phyloP scores from a whole-genome alignment of 2,329 filamentous ascomycete species.

The Colletotrichum sp. region DNA sequence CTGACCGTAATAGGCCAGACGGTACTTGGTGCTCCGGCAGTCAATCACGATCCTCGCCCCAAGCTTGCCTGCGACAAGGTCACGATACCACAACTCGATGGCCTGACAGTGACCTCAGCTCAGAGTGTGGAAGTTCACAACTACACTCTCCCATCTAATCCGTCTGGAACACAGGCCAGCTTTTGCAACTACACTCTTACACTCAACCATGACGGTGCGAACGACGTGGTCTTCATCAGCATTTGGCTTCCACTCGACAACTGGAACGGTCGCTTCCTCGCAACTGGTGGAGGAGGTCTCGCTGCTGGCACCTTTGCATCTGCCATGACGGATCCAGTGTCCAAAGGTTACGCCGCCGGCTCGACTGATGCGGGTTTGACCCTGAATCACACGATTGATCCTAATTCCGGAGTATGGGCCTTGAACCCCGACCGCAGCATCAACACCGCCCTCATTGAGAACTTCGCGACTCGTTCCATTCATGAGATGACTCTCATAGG shows the following conservation, averaged over 20 bases:
- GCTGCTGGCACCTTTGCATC: constrained; percentile 44
- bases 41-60: not conserved
- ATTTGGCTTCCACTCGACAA: constrained; percentile 26
- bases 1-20: not conserved
- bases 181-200: constrained; percentile 25
- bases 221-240: constrained; percentile 21
- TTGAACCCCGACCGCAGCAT: constrained; percentile 21
- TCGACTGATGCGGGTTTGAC: constrained; percentile 29
- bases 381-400: constrained; percentile 14
- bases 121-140: not conserved
- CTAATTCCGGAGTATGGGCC: constrained; percentile 3
- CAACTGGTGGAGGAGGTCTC: constrained; percentile 23
- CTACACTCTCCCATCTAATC: not conserved
- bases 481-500: constrained; percentile 54
- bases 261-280: constrained; percentile 25
- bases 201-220: constrained; percentile 11
- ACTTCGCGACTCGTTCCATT: constrained; percentile 38
- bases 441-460: constrained; percentile 28
- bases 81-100: not conserved
- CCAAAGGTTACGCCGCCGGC: constrained; percentile 30
- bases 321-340: constrained; percentile 26
- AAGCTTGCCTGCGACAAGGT: not conserved
- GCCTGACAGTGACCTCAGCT: not conserved
- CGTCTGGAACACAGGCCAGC: not conserved
- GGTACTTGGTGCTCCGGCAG: not conserved